Evolutionary conservation across 2,329 filamentous ascomycete genomes (phyloP).

Genomic region (Diaporthe australafricana): DNA sequence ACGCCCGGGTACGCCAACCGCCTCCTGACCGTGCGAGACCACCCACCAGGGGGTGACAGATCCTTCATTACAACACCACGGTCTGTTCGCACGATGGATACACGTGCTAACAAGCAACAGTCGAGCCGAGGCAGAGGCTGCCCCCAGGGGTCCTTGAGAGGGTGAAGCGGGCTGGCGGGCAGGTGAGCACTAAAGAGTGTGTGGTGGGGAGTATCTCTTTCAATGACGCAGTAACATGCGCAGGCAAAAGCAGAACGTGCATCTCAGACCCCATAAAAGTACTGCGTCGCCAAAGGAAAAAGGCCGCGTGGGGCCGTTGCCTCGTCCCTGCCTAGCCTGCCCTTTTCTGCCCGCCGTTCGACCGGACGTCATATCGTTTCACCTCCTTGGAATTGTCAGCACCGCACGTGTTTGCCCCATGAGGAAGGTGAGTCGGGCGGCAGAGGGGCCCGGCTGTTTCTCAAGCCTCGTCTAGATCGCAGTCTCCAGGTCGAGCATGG

Average conservation of each 20-base stretch:
- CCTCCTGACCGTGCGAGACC: not conserved
- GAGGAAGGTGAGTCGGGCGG: slow-evolving; percentile 8
- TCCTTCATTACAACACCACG: not conserved
- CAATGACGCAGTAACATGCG: slow-evolving; percentile 16
- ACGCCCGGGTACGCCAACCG: slow-evolving; percentile 21
- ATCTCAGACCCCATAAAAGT: slow-evolving; percentile 12
- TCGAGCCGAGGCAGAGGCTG: slow-evolving; percentile 24
- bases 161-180: not conserved
- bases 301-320: slow-evolving; percentile 4
- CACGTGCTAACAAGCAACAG: not conserved
- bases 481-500: not conserved
- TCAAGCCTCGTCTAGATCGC: not conserved
- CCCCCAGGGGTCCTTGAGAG: not conserved
- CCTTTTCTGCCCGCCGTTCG: not conserved
- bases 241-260: not conserved
- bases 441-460: not conserved
- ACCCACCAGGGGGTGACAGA: not conserved
- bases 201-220: not conserved
- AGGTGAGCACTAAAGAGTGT: slow-evolving; percentile 10
- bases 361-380: slow-evolving; percentile 22
- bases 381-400: not conserved
- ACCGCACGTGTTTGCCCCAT: not conserved
- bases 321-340: not conserved
- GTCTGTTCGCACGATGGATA: slow-evolving; percentile 22
- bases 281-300: not conserved